A percentile compares a stretch with the other conserved stretches of the same genome.
Conservation (phyloP, 2,329 filamentous ascomycete genomes). For the Verticillium nubilum region DNA sequence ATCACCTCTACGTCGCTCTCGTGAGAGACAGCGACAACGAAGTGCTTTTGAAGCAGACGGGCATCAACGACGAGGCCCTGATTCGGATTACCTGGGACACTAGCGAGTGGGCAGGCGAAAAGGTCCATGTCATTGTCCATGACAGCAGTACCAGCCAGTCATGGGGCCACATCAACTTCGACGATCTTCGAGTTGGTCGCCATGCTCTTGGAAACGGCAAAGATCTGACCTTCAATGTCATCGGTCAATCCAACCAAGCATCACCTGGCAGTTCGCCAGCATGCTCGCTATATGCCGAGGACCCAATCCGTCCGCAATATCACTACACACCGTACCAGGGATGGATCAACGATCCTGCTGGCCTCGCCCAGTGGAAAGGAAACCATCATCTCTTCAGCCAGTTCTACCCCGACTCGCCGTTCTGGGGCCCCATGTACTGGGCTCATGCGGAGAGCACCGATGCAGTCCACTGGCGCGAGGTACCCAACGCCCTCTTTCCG, state of each 20-base stretch:
- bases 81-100: slow-evolving; percentile 24
- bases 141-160: slow-evolving; percentile 15
- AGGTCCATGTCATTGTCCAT: slow-evolving; percentile 15
- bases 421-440: slow-evolving; percentile 21
- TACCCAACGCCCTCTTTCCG: slow-evolving; percentile 15
- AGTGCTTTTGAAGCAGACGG: slow-evolving; percentile 21
- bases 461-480: slow-evolving; percentile 18
- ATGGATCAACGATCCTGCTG: slow-evolving; percentile 22
- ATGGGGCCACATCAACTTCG: slow-evolving; percentile 24
- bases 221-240: slow-evolving; percentile 18
- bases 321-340: slow-evolving; percentile 21
- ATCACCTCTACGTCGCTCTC: slow-evolving; percentile 21
- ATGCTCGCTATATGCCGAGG: slow-evolving; percentile 17
- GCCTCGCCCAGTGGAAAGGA: slow-evolving; percentile 16
- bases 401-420: slow-evolving; percentile 15
- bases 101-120: slow-evolving; percentile 18
- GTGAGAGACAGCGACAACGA: slow-evolving; percentile 17
- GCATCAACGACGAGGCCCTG: slow-evolving; percentile 21
- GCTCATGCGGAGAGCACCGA: slow-evolving; percentile 17
- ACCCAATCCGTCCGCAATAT: slow-evolving; percentile 18
- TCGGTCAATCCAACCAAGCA: slow-evolving; percentile 23
- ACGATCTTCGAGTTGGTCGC: slow-evolving; percentile 22
- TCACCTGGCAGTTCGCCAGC: slow-evolving; percentile 2
- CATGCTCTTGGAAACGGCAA: slow-evolving; percentile 16
- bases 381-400: slow-evolving; percentile 21